Conservation (phyloP, 108 stramenopile species). For the Epithemia pelagica region DNA sequence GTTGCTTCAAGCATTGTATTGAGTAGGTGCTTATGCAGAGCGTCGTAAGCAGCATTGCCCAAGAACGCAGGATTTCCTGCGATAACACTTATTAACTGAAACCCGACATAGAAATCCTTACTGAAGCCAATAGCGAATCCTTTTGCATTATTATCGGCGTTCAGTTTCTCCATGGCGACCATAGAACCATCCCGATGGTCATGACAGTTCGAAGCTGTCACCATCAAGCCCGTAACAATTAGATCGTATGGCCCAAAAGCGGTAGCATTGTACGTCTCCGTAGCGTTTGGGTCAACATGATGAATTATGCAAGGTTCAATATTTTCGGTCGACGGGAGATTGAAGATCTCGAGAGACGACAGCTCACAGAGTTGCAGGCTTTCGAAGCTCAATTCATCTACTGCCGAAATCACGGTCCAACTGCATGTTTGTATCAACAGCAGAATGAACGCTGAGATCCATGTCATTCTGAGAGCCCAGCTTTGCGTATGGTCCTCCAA, state of each 20-base stretch:
- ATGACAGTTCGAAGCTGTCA: conserved; percentile 15
- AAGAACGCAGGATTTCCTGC: conserved; percentile 24
- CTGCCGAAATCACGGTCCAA: no score
- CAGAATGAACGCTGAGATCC: no score
- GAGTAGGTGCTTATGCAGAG: conserved; percentile 18
- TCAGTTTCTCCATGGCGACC: conserved; percentile 27
- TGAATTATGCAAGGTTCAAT: conserved; percentile 30
- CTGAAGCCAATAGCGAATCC: conserved; percentile 43
- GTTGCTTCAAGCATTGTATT: background rate
- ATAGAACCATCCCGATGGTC: conserved; percentile 37
- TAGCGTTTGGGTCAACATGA: conserved; percentile 9
- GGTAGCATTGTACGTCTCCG: background rate
- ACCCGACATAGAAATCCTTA: conserved; percentile 25
- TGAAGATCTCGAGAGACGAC: conserved; percentile 15
- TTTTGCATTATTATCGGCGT: conserved; percentile 27
- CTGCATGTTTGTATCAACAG: no score
- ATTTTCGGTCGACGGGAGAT: conserved; percentile 8
- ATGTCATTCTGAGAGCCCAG: no score
- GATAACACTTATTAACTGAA: conserved; percentile 39
- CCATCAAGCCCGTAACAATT: conserved; percentile 23
- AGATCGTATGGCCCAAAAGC: conserved; percentile 9
- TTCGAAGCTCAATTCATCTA: background rate
- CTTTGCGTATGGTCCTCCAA: no score
- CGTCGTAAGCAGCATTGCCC: conserved; percentile 16
- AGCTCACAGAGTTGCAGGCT: conserved; percentile 15